Conservation (phyloP, 345 rosid species). For the rapeseed (Brassica napus) region Da-Ae NC_063452.1:26745501-26746000, state of each 20-base stretch:
- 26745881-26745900: slow-evolving; percentile 88
- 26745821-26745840: slow-evolving; percentile 77
- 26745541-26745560: slow-evolving; percentile 75
- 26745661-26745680: slow-evolving; percentile 49
- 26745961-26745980: slow-evolving; percentile 73
- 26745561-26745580: slow-evolving; percentile 65
- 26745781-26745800: slow-evolving; percentile 87
- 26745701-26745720: slow-evolving; percentile 52
- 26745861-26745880: slow-evolving; percentile 73
- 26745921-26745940: slow-evolving; percentile 80
- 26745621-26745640: slow-evolving; percentile 66
- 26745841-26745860: slow-evolving; percentile 69
- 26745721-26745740: slow-evolving; percentile 67
- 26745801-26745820: slow-evolving; percentile 86
- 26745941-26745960: slow-evolving; percentile 84
- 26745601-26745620: slow-evolving; percentile 67
- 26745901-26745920: slow-evolving; percentile 89
- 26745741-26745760: slow-evolving; percentile 48
- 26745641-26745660: slow-evolving; percentile 48
- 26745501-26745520: slow-evolving; percentile 38
- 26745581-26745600: slow-evolving; percentile 51
- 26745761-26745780: slow-evolving; percentile 69
- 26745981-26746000: slow-evolving; percentile 86
- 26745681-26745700: slow-evolving; percentile 50
- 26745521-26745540: slow-evolving; percentile 59